Evolutionary conservation across 495 filamentous ascomycete genomes (phyloP).

Genomic region (Hypoxylon trugodes): DNA sequence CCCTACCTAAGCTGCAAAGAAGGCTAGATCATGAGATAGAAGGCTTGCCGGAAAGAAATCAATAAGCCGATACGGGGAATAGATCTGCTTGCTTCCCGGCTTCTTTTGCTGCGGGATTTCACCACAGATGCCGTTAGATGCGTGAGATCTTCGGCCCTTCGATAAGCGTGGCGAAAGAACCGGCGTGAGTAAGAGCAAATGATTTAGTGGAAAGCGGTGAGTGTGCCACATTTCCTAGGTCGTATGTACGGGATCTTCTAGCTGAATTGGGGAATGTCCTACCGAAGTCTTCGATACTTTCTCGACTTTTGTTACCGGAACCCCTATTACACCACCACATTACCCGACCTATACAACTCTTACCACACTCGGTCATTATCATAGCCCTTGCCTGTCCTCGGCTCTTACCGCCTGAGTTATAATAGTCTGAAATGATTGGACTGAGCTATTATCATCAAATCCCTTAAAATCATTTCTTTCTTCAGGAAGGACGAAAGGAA

Average conservation of each 20-base stretch:
- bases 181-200: neutral
- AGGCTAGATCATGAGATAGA: conserved; percentile 7
- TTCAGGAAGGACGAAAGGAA: neutral
- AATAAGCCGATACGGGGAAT: conserved; percentile 1
- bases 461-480: conserved; percentile 3
- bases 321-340: neutral
- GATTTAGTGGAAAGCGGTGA: conserved; percentile 9
- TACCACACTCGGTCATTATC: conserved; percentile 3
- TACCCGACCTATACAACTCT: conserved; percentile 1
- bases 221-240: conserved; percentile 21
- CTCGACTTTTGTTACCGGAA: conserved; percentile 20
- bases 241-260: conserved; percentile 16
- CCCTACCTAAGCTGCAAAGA: neutral
- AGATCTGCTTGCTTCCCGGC: neutral
- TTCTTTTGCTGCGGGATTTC: conserved; percentile 13
- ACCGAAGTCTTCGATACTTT: conserved; percentile 30
- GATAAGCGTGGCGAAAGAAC: conserved; percentile 23
- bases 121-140: conserved; percentile 3
- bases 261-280: conserved; percentile 9
- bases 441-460: conserved; percentile 30
- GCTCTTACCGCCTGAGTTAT: conserved; percentile 35
- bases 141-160: conserved; percentile 30
- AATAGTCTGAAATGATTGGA: conserved; percentile 24
- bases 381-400: too few species aligned
- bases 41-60: neutral